Base-by-base conservation (phyloP, 192 early-diverging fungal species). In the Backusella circina region DNA sequence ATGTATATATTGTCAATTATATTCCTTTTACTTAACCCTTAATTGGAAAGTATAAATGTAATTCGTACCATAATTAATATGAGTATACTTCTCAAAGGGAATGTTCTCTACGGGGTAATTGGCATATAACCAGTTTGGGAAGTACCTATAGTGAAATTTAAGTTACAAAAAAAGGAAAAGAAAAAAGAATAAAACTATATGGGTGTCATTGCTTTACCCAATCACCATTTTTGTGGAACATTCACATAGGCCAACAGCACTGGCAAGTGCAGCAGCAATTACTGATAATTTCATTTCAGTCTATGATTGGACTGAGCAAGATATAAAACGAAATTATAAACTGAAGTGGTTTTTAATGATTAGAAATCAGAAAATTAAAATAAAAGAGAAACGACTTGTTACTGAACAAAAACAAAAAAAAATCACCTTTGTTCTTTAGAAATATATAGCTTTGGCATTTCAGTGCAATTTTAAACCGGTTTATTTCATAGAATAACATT, bases 111-210 rank as follows among this genome's bases (percentile, higher is more conserved):
- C 31, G 16, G 78, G 73, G 50, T 79, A 83, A 36, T 80, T 83
- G 9, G 71, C 76, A 74, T 83, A 83, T 4, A 83, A 72, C 82
- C 82, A 83, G 44, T 83, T 83, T 32, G 82, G 82, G 36, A 83
- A 77, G 33, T 83, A 83, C 12, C 82, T 81, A 23, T 16, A 33
- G 6, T 21, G 16, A 32, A 71, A 30, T 67, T 67, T 31, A 35
- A 36, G 33, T 31, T 67, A 33, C 33, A 51, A 50, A 72, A 32
- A 38, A n/a, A 73, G 50, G 10, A 37, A n/a, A 54, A 10, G 10
- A 44, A 68, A 33, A 10, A 35, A 28, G 26, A 67, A 39, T 8
- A 37, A 38, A 21, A 23, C 18, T 8, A 37, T 8, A 37, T 65
- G 0, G 10, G 3, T 73, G 23, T 64, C 23, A 12, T 37, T 35